Base-by-base conservation (phyloP, 2,329 filamentous ascomycete species). In the Fusarium pseudocircinatum region DNA sequence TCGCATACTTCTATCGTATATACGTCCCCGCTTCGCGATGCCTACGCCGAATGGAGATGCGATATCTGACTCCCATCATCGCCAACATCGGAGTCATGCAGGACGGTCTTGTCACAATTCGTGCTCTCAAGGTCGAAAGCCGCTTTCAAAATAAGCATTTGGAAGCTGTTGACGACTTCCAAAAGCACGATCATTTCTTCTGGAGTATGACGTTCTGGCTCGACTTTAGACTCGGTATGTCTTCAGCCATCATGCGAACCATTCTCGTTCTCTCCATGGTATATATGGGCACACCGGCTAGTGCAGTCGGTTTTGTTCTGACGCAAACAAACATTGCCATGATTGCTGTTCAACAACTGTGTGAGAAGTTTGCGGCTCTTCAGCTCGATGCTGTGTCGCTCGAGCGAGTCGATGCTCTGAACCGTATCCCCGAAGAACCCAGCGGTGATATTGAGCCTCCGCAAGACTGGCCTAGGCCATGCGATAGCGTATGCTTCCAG, bases 181-280 rank as follows among this genome's bases (percentile, higher is more conserved):
- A 97, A 80, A 94, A 94, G 79, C 96, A 97, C 88, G 95, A 98
- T 77, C 95, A 98, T 80, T 97, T 97, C 83, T 97, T 97, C 83
- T 97, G 95, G 93, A 93, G 91, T 66, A 86, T 97, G 47, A 94
- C 97, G 74, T 90, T 91, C 13, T 97, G 95, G 95, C 86, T 97
- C 6, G 91, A 91, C 79, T 94, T 93, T 77, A 90, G 95, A 18
- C 96, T 96, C 63, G 77, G 80, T 58, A 72, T 80, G 46, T 77
- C 80, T 11, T 94, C 94, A 0, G 93, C 92, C 0, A 79, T 89
- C 7, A 94, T 94, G 13, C 94, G 93, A 0, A 93, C 96, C 66
- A 83, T 90, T 1, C 84, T 97, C 58, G 94, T 94, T 3, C 80
- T 92, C 4, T 87, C 95, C 15, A 95, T 95, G 20, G 84, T 97